A percentile compares a stretch with the other conserved stretches of the same genome.
Evolutionary conservation across 2,329 filamentous ascomycete species (phyloP).

Genomic region (Talaromyces sp.): DNA sequence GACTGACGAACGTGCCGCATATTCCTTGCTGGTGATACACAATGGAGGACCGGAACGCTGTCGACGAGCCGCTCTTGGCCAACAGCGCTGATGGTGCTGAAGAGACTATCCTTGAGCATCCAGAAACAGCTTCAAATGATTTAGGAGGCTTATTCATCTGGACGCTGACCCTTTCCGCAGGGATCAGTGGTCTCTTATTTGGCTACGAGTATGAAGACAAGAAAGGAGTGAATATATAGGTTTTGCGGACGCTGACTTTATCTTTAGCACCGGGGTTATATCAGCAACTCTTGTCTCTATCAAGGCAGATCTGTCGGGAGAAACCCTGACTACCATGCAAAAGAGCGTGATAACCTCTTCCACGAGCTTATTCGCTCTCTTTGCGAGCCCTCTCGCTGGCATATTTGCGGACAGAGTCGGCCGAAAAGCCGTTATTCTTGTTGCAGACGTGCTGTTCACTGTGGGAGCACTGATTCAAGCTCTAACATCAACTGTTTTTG

Average conservation of each 20-base stretch:
- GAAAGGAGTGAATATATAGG: neutral
- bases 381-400: conserved; percentile 52
- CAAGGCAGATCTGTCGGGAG: conserved; percentile 47
- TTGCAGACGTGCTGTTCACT: conserved; percentile 42
- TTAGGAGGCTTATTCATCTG: conserved; percentile 47
- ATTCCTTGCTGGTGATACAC: neutral
- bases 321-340: conserved; percentile 48
- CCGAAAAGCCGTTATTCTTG: conserved; percentile 43
- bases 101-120: neutral
- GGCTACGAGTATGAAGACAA: conserved; percentile 51
- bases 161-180: conserved; percentile 53
- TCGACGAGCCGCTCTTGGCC: conserved; percentile 9
- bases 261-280: conserved; percentile 53
- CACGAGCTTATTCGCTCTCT: conserved; percentile 53
- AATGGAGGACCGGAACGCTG: conserved; percentile 5
- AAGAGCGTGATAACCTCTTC: conserved; percentile 56
- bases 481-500: conserved; percentile 34
- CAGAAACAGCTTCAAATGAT: conserved; percentile 7
- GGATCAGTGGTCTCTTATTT: conserved; percentile 55
- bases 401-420: conserved; percentile 47
- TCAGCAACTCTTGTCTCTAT: conserved; percentile 56
- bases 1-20: neutral
- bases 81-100: neutral
- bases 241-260: neutral
- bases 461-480: conserved; percentile 42